phyloP scores from a whole-genome alignment of 306 rosid species.

The Vigna radiata region DNA sequence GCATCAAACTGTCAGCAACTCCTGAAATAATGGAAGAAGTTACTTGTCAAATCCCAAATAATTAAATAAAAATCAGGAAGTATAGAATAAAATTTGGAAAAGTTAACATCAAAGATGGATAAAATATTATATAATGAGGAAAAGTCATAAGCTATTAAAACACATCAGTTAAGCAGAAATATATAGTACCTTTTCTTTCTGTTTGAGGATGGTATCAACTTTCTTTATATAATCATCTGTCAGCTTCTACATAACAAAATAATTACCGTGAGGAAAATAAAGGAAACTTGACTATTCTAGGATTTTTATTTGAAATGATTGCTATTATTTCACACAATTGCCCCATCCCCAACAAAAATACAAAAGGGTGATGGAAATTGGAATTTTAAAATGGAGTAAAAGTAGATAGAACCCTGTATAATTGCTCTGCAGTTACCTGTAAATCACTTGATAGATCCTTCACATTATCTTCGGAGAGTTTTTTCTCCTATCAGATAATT shows the following conservation, averaged over 20 bases:
- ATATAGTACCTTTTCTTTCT: constrained; percentile 81
- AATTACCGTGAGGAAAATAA: constrained; percentile 20
- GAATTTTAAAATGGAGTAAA: constrained; percentile 6
- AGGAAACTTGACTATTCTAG: background rate
- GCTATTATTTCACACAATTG: constrained; percentile 29
- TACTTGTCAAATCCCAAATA: constrained; percentile 33
- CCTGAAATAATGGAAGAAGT: constrained; percentile 63
- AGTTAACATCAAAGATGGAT: constrained; percentile 11
- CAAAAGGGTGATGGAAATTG: constrained; percentile 6
- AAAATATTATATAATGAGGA: background rate
- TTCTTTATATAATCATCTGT: constrained; percentile 90
- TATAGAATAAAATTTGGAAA: background rate
- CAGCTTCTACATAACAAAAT: constrained; percentile 71
- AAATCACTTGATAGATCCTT: constrained; percentile 88
- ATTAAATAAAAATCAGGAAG: constrained; percentile 19
- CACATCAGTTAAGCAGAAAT: constrained; percentile 7
- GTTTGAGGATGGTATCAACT: constrained; percentile 75
- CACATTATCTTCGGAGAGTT: constrained; percentile 87
- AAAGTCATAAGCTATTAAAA: background rate
- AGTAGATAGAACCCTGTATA: constrained; percentile 4
- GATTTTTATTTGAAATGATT: background rate
- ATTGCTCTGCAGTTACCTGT: constrained; percentile 69
- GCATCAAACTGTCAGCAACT: constrained; percentile 82
- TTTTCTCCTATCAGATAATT: constrained; percentile 70
- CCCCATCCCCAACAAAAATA: constrained; percentile 9